Evolutionary conservation across 1,139 yeast genomes (phyloP).

Genomic region (Pichia sp.): DNA sequence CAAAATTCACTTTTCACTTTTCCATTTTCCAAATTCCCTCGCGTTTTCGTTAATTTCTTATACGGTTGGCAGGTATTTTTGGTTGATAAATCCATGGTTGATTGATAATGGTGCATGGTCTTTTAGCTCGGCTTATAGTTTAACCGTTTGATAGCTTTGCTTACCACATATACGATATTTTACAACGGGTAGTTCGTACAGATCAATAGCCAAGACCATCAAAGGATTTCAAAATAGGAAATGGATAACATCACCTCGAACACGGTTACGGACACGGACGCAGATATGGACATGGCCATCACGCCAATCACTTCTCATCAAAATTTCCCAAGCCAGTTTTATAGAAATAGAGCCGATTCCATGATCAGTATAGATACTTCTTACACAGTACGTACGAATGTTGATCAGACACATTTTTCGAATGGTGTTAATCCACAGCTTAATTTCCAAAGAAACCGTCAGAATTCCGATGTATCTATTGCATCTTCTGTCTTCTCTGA

Average conservation of each 20-base stretch:
- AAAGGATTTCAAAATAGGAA: not conserved
- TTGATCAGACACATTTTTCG: slow-evolving; percentile 3
- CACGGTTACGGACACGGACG: not conserved
- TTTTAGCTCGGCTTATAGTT: too few species aligned
- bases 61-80: too few species aligned
- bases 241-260: not conserved
- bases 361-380: slow-evolving; percentile 20
- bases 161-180: too few species aligned
- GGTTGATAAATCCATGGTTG: too few species aligned
- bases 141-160: too few species aligned
- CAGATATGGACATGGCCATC: slow-evolving; percentile 1
- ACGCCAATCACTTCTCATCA: slow-evolving; percentile 2
- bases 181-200: too few species aligned
- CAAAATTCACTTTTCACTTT: too few species aligned
- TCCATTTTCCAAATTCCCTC: too few species aligned
- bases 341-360: slow-evolving; percentile 18
- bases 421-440: not conserved
- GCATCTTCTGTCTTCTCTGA: slow-evolving; percentile 23
- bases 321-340: slow-evolving; percentile 20
- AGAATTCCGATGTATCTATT: slow-evolving; percentile 22
- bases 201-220: too few species aligned
- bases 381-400: slow-evolving; percentile 8
- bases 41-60: too few species aligned
- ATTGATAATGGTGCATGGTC: too few species aligned
- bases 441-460: slow-evolving; percentile 10